Conservation (phyloP, 805 yeast genomes). For the Candida quercuum region DNA sequence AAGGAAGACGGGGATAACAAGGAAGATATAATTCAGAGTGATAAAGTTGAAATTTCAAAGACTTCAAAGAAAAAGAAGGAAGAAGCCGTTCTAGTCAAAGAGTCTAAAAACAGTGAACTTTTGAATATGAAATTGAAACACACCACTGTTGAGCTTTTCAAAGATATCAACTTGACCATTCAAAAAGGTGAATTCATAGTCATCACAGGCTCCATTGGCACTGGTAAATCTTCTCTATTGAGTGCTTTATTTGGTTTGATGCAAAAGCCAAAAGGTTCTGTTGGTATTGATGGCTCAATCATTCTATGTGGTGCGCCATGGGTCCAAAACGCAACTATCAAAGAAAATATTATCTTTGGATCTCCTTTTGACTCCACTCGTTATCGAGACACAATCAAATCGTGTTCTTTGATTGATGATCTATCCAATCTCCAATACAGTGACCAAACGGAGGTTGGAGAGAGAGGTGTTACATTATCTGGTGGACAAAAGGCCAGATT, state of each 20-base stretch:
- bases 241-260: constrained; percentile 30
- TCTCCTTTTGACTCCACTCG: constrained; percentile 69
- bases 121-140: too few relatives aligned
- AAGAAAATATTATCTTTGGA: constrained; percentile 84
- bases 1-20: neutral
- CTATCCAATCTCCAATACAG: constrained; percentile 73
- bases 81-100: too few relatives aligned
- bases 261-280: constrained; percentile 41
- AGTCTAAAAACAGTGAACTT: too few relatives aligned
- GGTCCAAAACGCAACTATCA: constrained; percentile 90
- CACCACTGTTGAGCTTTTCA: neutral
- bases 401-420: constrained; percentile 79
- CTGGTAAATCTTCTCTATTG: constrained; percentile 43
- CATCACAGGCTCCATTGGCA: constrained; percentile 40
- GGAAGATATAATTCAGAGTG: neutral
- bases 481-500: constrained; percentile 97
- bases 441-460: constrained; percentile 88
- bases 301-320: constrained; percentile 59
- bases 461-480: constrained; percentile 87
- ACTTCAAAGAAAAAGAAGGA: too few relatives aligned
- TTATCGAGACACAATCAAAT: constrained; percentile 68
- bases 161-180: constrained; percentile 29
- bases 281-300: constrained; percentile 42
- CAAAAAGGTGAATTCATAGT: constrained; percentile 4
- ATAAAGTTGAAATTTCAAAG: too few relatives aligned